Evolutionary conservation across 176 grass and related monocot genomes (phyloP).

Genomic region (Oryza longistaminata): DNA sequence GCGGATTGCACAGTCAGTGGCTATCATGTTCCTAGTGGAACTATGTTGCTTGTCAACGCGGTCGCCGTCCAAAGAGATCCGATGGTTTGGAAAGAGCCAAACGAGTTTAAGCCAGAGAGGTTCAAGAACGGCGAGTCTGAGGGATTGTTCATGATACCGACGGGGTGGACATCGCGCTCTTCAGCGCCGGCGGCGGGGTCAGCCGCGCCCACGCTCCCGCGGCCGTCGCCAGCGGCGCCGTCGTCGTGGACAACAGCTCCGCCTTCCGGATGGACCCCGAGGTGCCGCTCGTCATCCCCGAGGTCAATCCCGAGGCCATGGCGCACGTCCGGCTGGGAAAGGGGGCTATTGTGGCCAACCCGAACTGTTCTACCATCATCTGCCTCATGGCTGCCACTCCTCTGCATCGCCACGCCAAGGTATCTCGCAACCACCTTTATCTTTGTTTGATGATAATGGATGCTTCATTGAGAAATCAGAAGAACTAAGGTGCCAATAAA

Average conservation of each 20-base stretch:
- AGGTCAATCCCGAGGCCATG: constrained; percentile 97
- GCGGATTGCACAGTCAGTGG: constrained; percentile 24
- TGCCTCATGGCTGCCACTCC: constrained; percentile 96
- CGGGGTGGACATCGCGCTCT: constrained; percentile 80
- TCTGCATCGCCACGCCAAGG: constrained; percentile 87
- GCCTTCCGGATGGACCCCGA: constrained; percentile 88
- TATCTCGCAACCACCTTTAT: constrained; percentile 31
- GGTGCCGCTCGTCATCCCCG: constrained; percentile 87
- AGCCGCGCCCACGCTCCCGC: constrained; percentile 57
- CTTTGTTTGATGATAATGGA: no score
- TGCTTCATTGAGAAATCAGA: neutral
- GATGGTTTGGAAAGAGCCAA: neutral
- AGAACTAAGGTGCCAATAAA: neutral
- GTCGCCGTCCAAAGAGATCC: constrained; percentile 55
- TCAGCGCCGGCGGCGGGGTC: constrained; percentile 84
- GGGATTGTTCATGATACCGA: constrained; percentile 35
- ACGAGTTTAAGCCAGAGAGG: constrained; percentile 45
- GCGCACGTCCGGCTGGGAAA: constrained; percentile 61
- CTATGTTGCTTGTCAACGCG: constrained; percentile 55
- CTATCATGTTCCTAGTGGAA: constrained; percentile 16
- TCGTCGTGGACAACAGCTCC: constrained; percentile 96
- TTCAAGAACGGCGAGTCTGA: constrained; percentile 27
- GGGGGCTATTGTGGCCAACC: constrained; percentile 86
- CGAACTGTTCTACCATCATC: constrained; percentile 97
- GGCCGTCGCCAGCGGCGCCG: constrained; percentile 66